A percentile compares a stretch with the other conserved stretches of the same genome.
These are phyloP conservation scores for Aspergillus saccharolyticus DNA, from an alignment of 495 filamentous ascomycete genomes.

Conservation along the genomic window DNA sequence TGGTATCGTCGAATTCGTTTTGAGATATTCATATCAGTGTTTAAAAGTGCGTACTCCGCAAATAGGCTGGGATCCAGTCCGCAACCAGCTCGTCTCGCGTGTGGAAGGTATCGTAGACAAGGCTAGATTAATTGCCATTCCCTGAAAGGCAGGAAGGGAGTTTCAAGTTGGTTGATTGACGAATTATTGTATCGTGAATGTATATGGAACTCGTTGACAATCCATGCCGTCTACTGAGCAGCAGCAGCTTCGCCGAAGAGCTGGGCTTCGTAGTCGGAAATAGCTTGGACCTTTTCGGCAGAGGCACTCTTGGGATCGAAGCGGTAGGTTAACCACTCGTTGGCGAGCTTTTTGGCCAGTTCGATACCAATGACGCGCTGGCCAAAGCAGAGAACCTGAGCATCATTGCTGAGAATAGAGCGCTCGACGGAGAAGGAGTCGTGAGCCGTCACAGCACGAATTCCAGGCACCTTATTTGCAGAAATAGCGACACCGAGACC, in stretches of 20 bases:
- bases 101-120: not conserved
- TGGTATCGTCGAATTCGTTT: constrained; percentile 37
- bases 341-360: constrained; percentile 68
- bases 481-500: constrained; percentile 80
- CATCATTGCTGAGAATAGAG: constrained; percentile 77
- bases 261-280: constrained; percentile 65
- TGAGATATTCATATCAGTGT: constrained; percentile 11
- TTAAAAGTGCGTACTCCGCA: no score
- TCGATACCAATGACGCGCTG: constrained; percentile 80
- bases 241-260: constrained; percentile 16
- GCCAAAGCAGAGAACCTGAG: constrained; percentile 84
- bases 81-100: constrained; percentile 4
- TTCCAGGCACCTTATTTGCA: constrained; percentile 82
- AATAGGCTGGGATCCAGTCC: constrained; percentile 1
- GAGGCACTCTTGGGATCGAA: constrained; percentile 71
- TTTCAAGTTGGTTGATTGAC: no score
- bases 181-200: not conserved
- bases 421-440: constrained; percentile 81
- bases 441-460: constrained; percentile 82
- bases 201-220: not conserved
- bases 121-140: no score
- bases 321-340: constrained; percentile 76
- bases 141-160: no score
- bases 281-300: constrained; percentile 70
- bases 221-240: constrained; percentile 7